phyloP scores from a whole-genome alignment of 2,329 filamentous ascomycete species.

The Cladosporium sp. region DNA sequence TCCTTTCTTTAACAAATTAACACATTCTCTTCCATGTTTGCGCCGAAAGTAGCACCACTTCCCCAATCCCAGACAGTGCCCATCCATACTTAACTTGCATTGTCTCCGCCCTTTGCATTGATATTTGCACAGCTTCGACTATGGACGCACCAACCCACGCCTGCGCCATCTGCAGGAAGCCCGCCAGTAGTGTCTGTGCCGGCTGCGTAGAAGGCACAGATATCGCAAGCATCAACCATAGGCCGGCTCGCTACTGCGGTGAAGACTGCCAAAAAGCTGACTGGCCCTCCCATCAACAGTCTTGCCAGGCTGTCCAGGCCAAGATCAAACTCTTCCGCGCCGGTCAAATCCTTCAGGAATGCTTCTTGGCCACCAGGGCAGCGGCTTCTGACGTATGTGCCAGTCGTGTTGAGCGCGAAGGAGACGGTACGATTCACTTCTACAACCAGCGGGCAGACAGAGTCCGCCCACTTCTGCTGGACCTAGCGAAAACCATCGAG shows the following conservation, averaged over 20 bases:
- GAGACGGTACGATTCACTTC: not conserved
- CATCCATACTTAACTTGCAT: no score
- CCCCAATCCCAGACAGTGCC: no score
- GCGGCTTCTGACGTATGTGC: conserved; percentile 21
- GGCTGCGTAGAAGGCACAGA: conserved; percentile 5
- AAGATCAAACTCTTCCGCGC: conserved; percentile 28
- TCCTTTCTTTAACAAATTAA: no score
- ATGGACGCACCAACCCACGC: not conserved
- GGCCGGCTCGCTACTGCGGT: conserved; percentile 23
- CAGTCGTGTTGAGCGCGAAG: not conserved
- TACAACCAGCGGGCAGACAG: not conserved
- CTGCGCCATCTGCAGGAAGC: conserved; percentile 8
- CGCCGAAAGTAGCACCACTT: no score
- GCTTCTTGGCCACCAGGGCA: conserved; percentile 24
- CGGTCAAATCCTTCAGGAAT: conserved; percentile 24
- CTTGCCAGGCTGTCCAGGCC: conserved; percentile 13
- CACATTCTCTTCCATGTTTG: no score
- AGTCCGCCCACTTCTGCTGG: not conserved
- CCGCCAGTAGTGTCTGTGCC: not conserved
- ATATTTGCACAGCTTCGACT: not conserved
- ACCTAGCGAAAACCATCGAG: not conserved
- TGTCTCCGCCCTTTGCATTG: no score
- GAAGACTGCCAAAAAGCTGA: conserved; percentile 23
- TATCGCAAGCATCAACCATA: not conserved
- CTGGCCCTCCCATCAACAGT: conserved; percentile 18